Conservation (phyloP, 306 rosid species). For the Fagus sylvatica region DNA sequence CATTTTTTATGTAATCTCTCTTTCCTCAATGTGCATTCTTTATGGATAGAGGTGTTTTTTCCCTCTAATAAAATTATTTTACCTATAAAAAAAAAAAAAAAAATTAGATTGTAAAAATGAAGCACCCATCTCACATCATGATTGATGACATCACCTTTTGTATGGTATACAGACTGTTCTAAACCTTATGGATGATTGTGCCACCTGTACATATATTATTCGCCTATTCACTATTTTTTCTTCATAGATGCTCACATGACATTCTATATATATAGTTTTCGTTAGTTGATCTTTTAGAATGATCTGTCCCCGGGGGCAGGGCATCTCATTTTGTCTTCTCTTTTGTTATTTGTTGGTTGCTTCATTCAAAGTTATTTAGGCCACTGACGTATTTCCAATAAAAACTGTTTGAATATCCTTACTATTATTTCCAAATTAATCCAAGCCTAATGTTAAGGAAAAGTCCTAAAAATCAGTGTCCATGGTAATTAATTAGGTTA, state of each 20-base stretch:
- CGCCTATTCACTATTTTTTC: neutral
- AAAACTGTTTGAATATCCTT: too few relatives aligned
- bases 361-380: neutral
- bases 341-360: neutral
- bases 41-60: too few relatives aligned
- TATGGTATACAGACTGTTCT: neutral
- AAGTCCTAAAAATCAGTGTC: too few relatives aligned
- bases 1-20: too few relatives aligned
- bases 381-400: neutral
- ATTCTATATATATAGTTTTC: neutral
- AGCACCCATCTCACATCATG: neutral
- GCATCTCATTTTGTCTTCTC: neutral
- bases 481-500: too few relatives aligned
- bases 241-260: neutral
- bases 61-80: too few relatives aligned
- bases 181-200: neutral
- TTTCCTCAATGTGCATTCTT: too few relatives aligned
- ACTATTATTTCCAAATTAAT: too few relatives aligned
- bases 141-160: neutral
- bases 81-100: too few relatives aligned
- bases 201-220: neutral
- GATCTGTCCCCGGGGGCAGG: neutral
- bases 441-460: too few relatives aligned
- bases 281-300: neutral
- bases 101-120: neutral